Evolutionary conservation across 371 early-diverging fungal species (phyloP).

Genomic region (Rhizomucor pusillus): DNA sequence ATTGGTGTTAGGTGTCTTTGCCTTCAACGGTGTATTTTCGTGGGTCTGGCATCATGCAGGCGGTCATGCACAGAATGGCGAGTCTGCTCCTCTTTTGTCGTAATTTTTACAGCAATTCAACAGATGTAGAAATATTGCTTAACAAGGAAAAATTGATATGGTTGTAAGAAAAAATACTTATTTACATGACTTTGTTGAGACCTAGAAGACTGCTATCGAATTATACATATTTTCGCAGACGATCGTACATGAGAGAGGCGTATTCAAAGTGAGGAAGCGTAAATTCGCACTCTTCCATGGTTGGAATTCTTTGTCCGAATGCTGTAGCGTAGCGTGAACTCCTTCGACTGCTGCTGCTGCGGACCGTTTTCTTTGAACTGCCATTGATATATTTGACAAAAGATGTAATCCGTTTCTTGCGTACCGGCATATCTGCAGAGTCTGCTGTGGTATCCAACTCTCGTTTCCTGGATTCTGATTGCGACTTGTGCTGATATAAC

Average conservation of each 20-base stretch:
- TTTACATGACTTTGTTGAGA: not conserved
- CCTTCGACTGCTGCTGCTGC: not conserved
- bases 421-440: not conserved
- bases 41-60: slow-evolving; percentile 18
- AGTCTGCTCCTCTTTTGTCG: slow-evolving; percentile 37
- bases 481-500: too few relatives aligned
- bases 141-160: too few relatives aligned
- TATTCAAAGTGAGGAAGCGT: slow-evolving; percentile 30
- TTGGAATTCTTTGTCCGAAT: slow-evolving; percentile 53
- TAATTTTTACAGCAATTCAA: too few relatives aligned
- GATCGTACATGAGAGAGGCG: slow-evolving; percentile 23
- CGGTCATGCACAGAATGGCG: slow-evolving; percentile 18
- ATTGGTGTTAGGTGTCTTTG: slow-evolving; percentile 31
- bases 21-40: slow-evolving; percentile 46
- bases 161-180: not conserved
- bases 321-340: slow-evolving; percentile 34
- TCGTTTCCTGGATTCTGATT: not conserved
- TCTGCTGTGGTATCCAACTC: not conserved
- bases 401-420: not conserved
- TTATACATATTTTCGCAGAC: slow-evolving; percentile 1
- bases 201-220: not conserved
- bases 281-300: slow-evolving; percentile 42
- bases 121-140: too few relatives aligned
- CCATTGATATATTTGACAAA: not conserved
- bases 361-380: not conserved